Evolutionary conservation across 495 filamentous ascomycete genomes (phyloP).

Genomic region (Platismatia glauca): DNA sequence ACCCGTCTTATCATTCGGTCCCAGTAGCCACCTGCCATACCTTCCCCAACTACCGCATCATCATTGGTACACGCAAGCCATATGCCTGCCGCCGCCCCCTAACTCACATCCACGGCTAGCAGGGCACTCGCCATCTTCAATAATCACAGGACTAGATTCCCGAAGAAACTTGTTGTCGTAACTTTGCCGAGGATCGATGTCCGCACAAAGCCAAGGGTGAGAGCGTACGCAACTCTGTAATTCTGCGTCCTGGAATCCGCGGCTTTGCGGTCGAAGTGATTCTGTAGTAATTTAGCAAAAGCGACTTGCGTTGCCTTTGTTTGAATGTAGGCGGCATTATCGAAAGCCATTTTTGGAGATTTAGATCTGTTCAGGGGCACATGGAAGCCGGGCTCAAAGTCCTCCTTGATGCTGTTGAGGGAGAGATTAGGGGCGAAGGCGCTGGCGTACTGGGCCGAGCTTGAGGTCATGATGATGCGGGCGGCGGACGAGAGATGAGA

Average conservation of each 20-base stretch:
- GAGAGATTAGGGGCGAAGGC: slow-evolving; percentile 6
- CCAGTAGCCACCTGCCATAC: background rate
- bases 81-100: background rate
- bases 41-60: background rate
- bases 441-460: slow-evolving; percentile 1
- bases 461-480: slow-evolving; percentile 11
- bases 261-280: slow-evolving; percentile 4
- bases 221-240: slow-evolving; percentile 4
- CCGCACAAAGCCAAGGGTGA: slow-evolving; percentile 4
- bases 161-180: background rate
- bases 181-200: background rate
- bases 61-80: background rate
- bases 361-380: background rate
- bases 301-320: slow-evolving; percentile 13
- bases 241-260: background rate
- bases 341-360: too few species aligned
- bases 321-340: background rate
- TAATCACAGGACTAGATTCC: slow-evolving; percentile 1
- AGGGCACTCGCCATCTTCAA: background rate
- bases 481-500: background rate
- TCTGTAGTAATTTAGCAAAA: slow-evolving; percentile 6
- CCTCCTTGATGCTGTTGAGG: background rate
- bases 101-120: background rate
- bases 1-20: background rate
- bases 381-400: slow-evolving; percentile 6